These are phyloP conservation scores for Setaria viridis DNA, from an alignment of 202 grass and related monocot genomes.

Conservation along the genomic window DNA sequence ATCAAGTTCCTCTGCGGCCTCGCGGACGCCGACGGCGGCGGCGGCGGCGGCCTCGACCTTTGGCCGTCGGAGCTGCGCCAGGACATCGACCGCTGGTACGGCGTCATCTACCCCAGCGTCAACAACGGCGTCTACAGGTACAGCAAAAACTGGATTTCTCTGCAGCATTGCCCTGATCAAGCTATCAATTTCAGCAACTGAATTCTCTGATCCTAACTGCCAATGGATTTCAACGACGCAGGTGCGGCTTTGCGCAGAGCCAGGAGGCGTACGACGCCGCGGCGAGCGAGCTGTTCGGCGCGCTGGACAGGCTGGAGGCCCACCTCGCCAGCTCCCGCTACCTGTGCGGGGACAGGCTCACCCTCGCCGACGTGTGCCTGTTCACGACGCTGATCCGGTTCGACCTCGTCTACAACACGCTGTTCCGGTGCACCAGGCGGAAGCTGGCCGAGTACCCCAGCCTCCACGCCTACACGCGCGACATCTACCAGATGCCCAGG, in stretches of 20 bases:
- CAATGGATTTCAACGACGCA: constrained; percentile 17
- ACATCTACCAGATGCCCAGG: constrained; percentile 91
- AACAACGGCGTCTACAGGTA: constrained; percentile 96
- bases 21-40: background rate
- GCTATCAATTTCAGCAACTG: background rate
- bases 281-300: constrained; percentile 63
- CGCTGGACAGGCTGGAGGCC: constrained; percentile 69
- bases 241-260: constrained; percentile 96
- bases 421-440: constrained; percentile 88
- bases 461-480: constrained; percentile 79
- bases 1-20: constrained; percentile 75
- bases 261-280: constrained; percentile 82
- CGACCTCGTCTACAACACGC: constrained; percentile 80
- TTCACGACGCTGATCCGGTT: constrained; percentile 94
- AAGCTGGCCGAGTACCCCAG: constrained; percentile 87
- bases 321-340: constrained; percentile 68
- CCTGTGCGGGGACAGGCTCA: constrained; percentile 73
- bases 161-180: background rate
- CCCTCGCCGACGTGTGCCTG: constrained; percentile 90
- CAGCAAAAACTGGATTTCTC: background rate
- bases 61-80: constrained; percentile 63
- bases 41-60: constrained; percentile 44
- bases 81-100: constrained; percentile 89
- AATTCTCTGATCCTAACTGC: background rate
- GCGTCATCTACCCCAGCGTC: constrained; percentile 73